Evolutionary conservation across 768 basidiomycete species (phyloP).

Genomic region (Phaeotremella skinneri): DNA sequence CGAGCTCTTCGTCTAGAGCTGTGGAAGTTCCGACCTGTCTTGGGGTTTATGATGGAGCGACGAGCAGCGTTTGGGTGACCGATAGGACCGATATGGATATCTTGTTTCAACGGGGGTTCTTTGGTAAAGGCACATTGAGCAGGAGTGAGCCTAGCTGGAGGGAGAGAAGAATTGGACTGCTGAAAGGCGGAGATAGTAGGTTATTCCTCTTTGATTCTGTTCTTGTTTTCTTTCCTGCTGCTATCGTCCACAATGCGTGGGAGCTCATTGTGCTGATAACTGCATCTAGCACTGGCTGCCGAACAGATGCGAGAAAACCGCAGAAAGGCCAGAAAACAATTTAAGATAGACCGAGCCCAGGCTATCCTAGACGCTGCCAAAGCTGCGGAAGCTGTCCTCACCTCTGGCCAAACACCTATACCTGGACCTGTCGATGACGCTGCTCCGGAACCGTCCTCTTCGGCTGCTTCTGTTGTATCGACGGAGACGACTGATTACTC

Average conservation of each 20-base stretch:
- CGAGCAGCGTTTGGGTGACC: slow-evolving; percentile 84
- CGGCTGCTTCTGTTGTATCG: slow-evolving; percentile 11
- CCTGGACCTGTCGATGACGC: not conserved
- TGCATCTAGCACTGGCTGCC: slow-evolving; percentile 66
- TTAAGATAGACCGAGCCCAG: slow-evolving; percentile 85
- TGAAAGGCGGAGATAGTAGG: slow-evolving; percentile 62
- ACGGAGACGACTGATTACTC: slow-evolving; percentile 1
- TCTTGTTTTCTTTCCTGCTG: slow-evolving; percentile 2
- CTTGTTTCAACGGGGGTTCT: slow-evolving; percentile 89
- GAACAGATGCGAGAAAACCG: slow-evolving; percentile 89
- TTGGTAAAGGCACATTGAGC: slow-evolving; percentile 93
- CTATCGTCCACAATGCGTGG: not conserved
- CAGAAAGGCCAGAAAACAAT: slow-evolving; percentile 80
- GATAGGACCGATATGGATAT: slow-evolving; percentile 63
- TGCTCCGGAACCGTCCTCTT: not conserved
- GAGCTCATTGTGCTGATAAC: slow-evolving; percentile 5
- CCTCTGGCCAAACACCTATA: slow-evolving; percentile 13
- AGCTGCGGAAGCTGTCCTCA: slow-evolving; percentile 56
- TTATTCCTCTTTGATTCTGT: slow-evolving; percentile 42
- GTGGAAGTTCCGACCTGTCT: slow-evolving; percentile 61
- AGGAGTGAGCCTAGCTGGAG: slow-evolving; percentile 95
- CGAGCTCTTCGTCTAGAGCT: slow-evolving; percentile 57
- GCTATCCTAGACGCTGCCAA: slow-evolving; percentile 62
- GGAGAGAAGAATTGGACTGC: slow-evolving; percentile 69
- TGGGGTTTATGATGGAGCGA: slow-evolving; percentile 71